Conservation (phyloP, 1,284 basidiomycete species). For the Vanrija sp. region DNA sequence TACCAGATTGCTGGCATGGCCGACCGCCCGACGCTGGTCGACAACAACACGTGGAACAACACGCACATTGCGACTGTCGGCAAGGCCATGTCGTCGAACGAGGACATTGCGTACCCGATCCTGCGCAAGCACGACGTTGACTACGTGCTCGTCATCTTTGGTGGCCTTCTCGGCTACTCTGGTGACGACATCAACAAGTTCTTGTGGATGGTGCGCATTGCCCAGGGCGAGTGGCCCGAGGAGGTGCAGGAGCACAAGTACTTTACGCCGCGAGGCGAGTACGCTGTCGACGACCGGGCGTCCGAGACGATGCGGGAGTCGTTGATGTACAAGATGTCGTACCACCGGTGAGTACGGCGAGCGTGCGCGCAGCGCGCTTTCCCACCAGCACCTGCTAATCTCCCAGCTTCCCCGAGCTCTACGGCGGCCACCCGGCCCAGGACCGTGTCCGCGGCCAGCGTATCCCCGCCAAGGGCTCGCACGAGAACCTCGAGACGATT, state of each 20-base stretch:
- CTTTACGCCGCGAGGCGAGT: constrained; percentile 92
- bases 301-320: constrained; percentile 89
- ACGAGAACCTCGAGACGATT: constrained; percentile 66
- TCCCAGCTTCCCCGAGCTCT: constrained; percentile 80
- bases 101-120: constrained; percentile 96
- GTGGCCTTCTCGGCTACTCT: constrained; percentile 91
- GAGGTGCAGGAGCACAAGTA: constrained; percentile 93
- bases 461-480: constrained; percentile 68
- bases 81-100: constrained; percentile 90
- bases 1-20: constrained; percentile 99
- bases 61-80: constrained; percentile 97
- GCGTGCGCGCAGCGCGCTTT: not conserved
- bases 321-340: constrained; percentile 98
- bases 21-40: constrained; percentile 75
- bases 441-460: constrained; percentile 82
- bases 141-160: constrained; percentile 97
- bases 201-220: constrained; percentile 97
- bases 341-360: constrained; percentile 66
- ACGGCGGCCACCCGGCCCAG: constrained; percentile 65
- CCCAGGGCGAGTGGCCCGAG: constrained; percentile 97
- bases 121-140: constrained; percentile 96
- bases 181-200: constrained; percentile 99
- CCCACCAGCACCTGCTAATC: too few relatives aligned
- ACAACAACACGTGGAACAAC: constrained; percentile 99
- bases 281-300: constrained; percentile 84